Percentiles rank a stretch among this genome's conserved stretches.
phyloP scores from a whole-genome alignment of 2,329 filamentous ascomycete genomes.

The Fusarium albidum region DNA sequence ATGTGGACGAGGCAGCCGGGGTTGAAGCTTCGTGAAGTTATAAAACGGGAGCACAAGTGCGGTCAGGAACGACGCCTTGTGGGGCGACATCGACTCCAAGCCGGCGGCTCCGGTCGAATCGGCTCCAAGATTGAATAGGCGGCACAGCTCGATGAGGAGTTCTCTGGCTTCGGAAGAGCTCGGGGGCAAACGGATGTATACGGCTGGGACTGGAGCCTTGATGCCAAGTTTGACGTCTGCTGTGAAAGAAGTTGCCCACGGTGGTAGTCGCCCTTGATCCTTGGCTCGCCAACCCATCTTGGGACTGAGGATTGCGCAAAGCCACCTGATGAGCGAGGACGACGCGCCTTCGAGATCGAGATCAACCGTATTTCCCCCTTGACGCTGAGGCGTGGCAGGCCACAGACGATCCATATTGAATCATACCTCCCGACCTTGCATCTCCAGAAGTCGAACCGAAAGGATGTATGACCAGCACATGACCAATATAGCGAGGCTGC shows the following conservation, averaged over 20 bases:
- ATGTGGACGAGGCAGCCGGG: background rate
- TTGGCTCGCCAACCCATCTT: background rate
- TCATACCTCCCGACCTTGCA: slow-evolving; percentile 6
- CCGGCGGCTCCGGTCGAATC: background rate
- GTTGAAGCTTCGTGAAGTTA: background rate
- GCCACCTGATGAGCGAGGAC: background rate
- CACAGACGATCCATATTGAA: too few species aligned
- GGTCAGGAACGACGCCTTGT: background rate
- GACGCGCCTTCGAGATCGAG: background rate
- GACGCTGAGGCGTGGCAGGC: too few species aligned
- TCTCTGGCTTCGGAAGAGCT: slow-evolving; percentile 2
- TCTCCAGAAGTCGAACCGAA: slow-evolving; percentile 4
- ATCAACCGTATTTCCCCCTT: too few species aligned
- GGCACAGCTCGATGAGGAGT: slow-evolving; percentile 1
- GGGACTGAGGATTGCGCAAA: background rate
- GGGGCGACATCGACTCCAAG: background rate
- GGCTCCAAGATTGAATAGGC: background rate
- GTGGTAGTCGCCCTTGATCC: background rate
- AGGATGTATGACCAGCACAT: slow-evolving; percentile 17
- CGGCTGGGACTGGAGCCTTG: background rate
- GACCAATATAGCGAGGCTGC: slow-evolving; percentile 6
- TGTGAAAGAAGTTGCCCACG: background rate
- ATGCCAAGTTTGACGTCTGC: background rate
- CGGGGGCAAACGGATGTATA: background rate
- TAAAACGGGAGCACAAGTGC: slow-evolving; percentile 1